These are phyloP conservation scores for Chalciporus pseudorubinellus DNA, from an alignment of 768 basidiomycete genomes.

Conservation along the genomic window DNA sequence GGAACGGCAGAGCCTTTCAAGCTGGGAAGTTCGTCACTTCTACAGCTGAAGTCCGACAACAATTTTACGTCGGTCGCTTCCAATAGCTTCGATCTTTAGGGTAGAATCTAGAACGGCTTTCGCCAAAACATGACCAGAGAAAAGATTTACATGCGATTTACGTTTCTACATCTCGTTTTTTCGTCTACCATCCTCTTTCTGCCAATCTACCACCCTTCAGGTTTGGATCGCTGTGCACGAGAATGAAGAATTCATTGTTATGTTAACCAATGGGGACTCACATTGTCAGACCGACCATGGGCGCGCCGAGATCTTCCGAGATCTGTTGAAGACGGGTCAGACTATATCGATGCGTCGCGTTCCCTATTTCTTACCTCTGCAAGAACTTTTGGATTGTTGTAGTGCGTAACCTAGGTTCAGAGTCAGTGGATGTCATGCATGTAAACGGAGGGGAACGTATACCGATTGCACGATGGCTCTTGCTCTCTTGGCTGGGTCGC, in stretches of 20 bases:
- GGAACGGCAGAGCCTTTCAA: too few relatives aligned
- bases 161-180: not conserved
- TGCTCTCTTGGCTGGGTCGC: constrained; percentile 90
- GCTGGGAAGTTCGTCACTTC: too few relatives aligned
- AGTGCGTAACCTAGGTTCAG: constrained; percentile 75
- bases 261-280: constrained; percentile 36
- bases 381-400: constrained; percentile 89
- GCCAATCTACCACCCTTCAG: constrained; percentile 72
- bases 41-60: too few relatives aligned
- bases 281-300: constrained; percentile 96
- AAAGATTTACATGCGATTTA: constrained; percentile 35
- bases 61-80: too few relatives aligned
- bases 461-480: constrained; percentile 96
- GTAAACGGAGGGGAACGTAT: constrained; percentile 16
- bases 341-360: not conserved
- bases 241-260: not conserved
- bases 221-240: constrained; percentile 50
- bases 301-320: constrained; percentile 78
- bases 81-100: too few relatives aligned
- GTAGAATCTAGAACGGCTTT: too few relatives aligned
- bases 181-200: constrained; percentile 59
- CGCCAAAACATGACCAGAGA: constrained; percentile 23
- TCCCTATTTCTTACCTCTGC: constrained; percentile 60
- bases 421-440: constrained; percentile 2
- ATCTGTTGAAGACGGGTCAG: constrained; percentile 39